Conservation (phyloP, 305 asterid species). For the Solanum hybrid region DNA sequence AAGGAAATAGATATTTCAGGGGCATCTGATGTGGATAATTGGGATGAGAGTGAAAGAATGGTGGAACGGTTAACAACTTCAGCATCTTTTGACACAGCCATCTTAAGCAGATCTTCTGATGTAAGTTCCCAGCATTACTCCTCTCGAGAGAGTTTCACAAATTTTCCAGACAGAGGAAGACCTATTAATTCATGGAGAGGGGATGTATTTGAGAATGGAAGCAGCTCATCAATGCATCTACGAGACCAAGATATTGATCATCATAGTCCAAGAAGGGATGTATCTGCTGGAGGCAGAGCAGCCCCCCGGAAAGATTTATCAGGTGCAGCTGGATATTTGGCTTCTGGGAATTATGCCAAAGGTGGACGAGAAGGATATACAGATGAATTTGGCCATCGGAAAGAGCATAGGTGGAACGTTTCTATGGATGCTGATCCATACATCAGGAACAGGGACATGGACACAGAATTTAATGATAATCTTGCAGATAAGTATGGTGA, state of each 20-base stretch:
- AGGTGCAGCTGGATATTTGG: conserved; percentile 52
- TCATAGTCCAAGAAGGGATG: conserved; percentile 56
- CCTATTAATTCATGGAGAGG: conserved; percentile 61
- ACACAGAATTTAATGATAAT: conserved; percentile 50
- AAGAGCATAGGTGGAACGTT: conserved; percentile 60
- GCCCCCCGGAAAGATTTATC: conserved; percentile 48
- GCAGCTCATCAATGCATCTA: conserved; percentile 31
- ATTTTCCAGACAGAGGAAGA: conserved; percentile 49
- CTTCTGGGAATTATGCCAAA: conserved; percentile 38
- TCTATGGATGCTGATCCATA: conserved; percentile 47
- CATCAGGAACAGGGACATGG: conserved; percentile 51
- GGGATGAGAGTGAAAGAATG: conserved; percentile 91
- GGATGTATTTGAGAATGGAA: conserved; percentile 53
- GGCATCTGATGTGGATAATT: conserved; percentile 49
- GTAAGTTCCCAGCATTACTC: conserved; percentile 45
- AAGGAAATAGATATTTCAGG: conserved; percentile 39
- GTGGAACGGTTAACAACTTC: conserved; percentile 55
- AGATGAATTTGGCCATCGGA: conserved; percentile 61
- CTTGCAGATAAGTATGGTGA: conserved; percentile 51
- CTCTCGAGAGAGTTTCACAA: conserved; percentile 48
- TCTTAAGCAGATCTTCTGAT: conserved; percentile 44
- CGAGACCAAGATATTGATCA: conserved; percentile 51
- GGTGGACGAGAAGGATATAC: conserved; percentile 44
- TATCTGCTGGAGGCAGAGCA: conserved; percentile 48
- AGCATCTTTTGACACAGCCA: conserved; percentile 44